These are phyloP conservation scores for Escallonia rubra DNA, from an alignment of 129 eudicot genomes.

Conservation along the genomic window DNA sequence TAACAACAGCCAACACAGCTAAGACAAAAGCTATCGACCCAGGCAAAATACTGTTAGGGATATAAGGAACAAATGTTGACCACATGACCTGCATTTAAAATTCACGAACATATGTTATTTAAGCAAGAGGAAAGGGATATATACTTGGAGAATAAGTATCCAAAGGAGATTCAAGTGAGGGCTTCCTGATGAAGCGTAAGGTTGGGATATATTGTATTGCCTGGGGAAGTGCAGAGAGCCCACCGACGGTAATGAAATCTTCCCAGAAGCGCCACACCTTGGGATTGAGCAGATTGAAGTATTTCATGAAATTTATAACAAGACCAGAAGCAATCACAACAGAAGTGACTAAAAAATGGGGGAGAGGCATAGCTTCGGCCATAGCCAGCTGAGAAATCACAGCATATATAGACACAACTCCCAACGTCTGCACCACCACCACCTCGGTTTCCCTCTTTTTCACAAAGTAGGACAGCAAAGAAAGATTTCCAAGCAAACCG, in stretches of 20 bases:
- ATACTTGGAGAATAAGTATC: background rate
- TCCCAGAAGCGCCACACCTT: slow-evolving; percentile 82
- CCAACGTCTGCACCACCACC: slow-evolving; percentile 76
- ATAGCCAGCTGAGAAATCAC: slow-evolving; percentile 85
- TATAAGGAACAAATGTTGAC: slow-evolving; percentile 90
- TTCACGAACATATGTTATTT: background rate
- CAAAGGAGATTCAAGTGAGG: background rate
- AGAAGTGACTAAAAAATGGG: slow-evolving; percentile 61
- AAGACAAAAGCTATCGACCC: slow-evolving; percentile 55
- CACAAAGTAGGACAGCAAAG: slow-evolving; percentile 80
- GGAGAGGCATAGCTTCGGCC: slow-evolving; percentile 93
- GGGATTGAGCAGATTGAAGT: slow-evolving; percentile 55
- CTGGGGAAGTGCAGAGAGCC: slow-evolving; percentile 92
- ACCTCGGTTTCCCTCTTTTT: slow-evolving; percentile 91
- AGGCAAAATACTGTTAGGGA: slow-evolving; percentile 80
- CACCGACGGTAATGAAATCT: slow-evolving; percentile 88
- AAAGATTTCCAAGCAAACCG: slow-evolving; percentile 90
- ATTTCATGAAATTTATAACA: slow-evolving; percentile 61
- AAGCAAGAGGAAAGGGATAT: background rate
- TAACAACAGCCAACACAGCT: slow-evolving; percentile 55
- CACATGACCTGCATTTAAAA: slow-evolving; percentile 79
- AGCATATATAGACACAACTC: slow-evolving; percentile 69
- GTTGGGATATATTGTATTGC: slow-evolving; percentile 25
- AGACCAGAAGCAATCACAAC: slow-evolving; percentile 71
- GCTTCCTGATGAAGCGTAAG: background rate